phyloP scores from a whole-genome alignment of 2,329 filamentous ascomycete species.

The Geosmithia morbida region DNA sequence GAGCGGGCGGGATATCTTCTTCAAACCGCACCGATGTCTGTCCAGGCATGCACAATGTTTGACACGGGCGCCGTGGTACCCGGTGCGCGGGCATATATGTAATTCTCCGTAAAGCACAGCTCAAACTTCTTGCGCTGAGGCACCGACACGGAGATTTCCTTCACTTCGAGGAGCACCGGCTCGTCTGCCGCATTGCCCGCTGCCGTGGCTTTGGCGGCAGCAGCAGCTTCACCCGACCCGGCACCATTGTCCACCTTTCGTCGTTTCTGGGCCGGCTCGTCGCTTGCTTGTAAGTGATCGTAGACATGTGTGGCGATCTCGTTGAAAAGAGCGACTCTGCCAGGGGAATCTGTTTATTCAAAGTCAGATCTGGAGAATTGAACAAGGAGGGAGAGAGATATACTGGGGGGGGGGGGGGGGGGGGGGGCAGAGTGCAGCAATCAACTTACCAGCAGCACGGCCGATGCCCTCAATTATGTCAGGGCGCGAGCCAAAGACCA shows the following conservation, averaged over 20 bases:
- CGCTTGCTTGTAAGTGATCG: conserved; percentile 23
- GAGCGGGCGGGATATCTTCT: no score
- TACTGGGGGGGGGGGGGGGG: neutral
- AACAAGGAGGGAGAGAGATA: neutral
- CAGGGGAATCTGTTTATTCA: conserved; percentile 33
- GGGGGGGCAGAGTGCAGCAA: neutral
- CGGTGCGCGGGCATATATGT: conserved; percentile 41
- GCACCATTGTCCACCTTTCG: conserved; percentile 28
- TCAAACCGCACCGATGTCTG: conserved; percentile 38
- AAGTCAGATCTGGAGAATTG: conserved; percentile 1
- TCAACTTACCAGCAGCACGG: conserved; percentile 32
- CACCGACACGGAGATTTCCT: conserved; percentile 52
- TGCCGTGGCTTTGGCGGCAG: conserved; percentile 6
- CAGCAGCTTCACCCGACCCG: neutral
- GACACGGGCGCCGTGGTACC: conserved; percentile 35
- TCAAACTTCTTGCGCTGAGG: conserved; percentile 57
- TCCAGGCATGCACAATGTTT: conserved; percentile 44
- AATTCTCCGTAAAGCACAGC: conserved; percentile 44
- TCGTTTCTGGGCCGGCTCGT: conserved; percentile 35
- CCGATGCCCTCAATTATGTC: conserved; percentile 41
- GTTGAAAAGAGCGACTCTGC: conserved; percentile 38
- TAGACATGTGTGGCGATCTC: conserved; percentile 35
- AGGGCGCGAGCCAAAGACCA: conserved; percentile 39
- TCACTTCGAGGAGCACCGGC: conserved; percentile 41
- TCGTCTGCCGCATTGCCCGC: conserved; percentile 26